These are phyloP conservation scores for Podosphaera xanthii DNA, from an alignment of 2,329 filamentous ascomycete species.

Conservation along the genomic window DNA sequence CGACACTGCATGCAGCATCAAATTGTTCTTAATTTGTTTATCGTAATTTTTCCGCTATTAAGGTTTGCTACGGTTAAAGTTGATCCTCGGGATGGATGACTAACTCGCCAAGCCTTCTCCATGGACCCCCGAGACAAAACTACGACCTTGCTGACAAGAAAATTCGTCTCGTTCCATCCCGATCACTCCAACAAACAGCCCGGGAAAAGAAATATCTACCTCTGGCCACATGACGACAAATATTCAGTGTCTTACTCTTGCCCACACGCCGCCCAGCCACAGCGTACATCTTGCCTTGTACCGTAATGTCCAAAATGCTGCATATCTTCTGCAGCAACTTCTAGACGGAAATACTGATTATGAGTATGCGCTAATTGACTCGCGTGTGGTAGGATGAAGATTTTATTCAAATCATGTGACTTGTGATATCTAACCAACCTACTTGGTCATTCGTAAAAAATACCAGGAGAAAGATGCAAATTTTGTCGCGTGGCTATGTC, in stretches of 20 bases:
- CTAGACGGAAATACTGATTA: slow-evolving; percentile 65
- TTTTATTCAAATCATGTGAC: not conserved
- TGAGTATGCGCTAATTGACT: slow-evolving; percentile 87
- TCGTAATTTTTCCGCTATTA: too few relatives aligned
- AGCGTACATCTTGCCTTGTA: slow-evolving; percentile 56
- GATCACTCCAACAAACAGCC: too few relatives aligned
- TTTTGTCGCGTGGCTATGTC: not conserved
- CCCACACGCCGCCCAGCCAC: slow-evolving; percentile 43
- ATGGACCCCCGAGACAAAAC: too few relatives aligned
- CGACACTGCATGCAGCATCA: too few relatives aligned
- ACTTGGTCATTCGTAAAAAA: not conserved
- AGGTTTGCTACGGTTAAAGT: too few relatives aligned
- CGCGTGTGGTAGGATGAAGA: slow-evolving; percentile 36
- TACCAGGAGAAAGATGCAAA: not conserved
- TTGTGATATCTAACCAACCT: slow-evolving; percentile 3
- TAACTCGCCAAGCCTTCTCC: too few relatives aligned
- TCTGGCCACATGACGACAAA: too few relatives aligned
- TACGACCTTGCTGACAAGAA: too few relatives aligned
- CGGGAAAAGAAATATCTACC: too few relatives aligned
- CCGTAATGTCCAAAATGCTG: slow-evolving; percentile 50
- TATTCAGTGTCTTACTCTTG: not conserved
- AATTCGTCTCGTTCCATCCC: too few relatives aligned
- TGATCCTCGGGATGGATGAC: too few relatives aligned
- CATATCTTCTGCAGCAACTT: slow-evolving; percentile 60
- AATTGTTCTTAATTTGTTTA: too few relatives aligned